Evolutionary conservation across 1,284 basidiomycete species (phyloP), one percentile per base, ranked within the genome.

Genomic region (Cutaneotrichosporon cutaneum): DNA sequence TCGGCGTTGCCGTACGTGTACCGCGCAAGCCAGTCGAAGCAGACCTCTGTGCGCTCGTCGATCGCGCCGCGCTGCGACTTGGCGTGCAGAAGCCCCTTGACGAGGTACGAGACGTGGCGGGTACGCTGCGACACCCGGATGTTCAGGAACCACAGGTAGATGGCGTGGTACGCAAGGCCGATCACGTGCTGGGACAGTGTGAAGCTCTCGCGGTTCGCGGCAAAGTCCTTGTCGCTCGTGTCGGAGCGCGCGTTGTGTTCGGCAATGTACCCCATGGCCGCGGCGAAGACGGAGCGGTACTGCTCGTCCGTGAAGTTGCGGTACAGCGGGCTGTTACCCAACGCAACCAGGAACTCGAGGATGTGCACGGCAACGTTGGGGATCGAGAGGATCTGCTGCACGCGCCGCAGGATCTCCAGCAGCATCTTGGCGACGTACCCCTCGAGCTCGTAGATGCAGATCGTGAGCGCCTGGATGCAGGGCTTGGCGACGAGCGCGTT

Each of bases 11-110:
- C 92, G 73, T 95, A 97, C 0, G 95, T 90, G 76, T 96, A 97
- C 18, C 96, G 85, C 21, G 93, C 90, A 8, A 99, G 84, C 90
- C 95, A 99, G 78, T 99, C 96, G 73, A 99, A 95, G 76, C 93
- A 96, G 24, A 98, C 94, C 77, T 98, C 92, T 0, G 93, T 93
- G 52, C 90, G 88, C 68, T 92, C 92, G 73, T 98, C 94, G 2
- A 96, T 82, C 45, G 86, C 82, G 4, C 82, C 81, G 56, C 86
- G 86, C 24, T 86, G 88, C 64, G 92, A 90, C 77, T 95, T 94
- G 13, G 93, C 94, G 48, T 94, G 83, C 14, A 95, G 82, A 4
- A 99, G 84, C 67, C 94, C 90, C 9, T 90, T 85, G 1, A 90
- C 89, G 74, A 99, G 94, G 79, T 90, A 93, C 33, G 86, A 85